A percentile compares a stretch with the other conserved stretches of the same genome.
Conservation (phyloP, 768 basidiomycete species). For the Lactarius sanguifluus region DNA sequence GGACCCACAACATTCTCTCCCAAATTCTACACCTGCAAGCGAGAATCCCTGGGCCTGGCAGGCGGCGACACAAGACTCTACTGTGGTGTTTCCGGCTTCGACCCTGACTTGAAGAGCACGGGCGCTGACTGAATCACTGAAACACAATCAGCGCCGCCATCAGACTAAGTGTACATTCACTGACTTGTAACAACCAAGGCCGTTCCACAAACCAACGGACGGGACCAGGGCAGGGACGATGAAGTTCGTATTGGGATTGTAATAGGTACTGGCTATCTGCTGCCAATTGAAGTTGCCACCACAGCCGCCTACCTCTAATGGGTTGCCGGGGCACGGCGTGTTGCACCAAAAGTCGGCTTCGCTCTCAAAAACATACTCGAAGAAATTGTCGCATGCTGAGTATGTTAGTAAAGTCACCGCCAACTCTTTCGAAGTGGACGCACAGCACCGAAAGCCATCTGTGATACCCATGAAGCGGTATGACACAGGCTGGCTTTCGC, state of each 20-base stretch:
- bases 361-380: constrained; percentile 48
- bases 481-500: constrained; percentile 37
- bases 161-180: constrained; percentile 19
- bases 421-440: background rate
- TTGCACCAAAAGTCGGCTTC: constrained; percentile 49
- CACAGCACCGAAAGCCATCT: constrained; percentile 62
- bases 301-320: constrained; percentile 57
- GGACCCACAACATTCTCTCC: background rate
- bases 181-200: constrained; percentile 71
- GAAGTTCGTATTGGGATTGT: constrained; percentile 44
- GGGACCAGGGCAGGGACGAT: constrained; percentile 48
- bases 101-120: background rate
- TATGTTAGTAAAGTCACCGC: too few relatives aligned
- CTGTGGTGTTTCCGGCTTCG: background rate
- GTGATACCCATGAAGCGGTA: constrained; percentile 70
- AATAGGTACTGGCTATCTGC: constrained; percentile 55
- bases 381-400: constrained; percentile 9
- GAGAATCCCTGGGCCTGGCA: background rate
- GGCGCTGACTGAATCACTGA: constrained; percentile 1
- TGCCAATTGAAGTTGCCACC: constrained; percentile 34
- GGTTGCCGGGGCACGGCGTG: constrained; percentile 58
- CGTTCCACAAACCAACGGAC: constrained; percentile 60
- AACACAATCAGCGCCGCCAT: background rate
- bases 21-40: background rate
- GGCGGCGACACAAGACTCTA: background rate